These are phyloP conservation scores for Phyllosticta paracitricarpa DNA, from an alignment of 2,329 filamentous ascomycete species.

Conservation along the genomic window DNA sequence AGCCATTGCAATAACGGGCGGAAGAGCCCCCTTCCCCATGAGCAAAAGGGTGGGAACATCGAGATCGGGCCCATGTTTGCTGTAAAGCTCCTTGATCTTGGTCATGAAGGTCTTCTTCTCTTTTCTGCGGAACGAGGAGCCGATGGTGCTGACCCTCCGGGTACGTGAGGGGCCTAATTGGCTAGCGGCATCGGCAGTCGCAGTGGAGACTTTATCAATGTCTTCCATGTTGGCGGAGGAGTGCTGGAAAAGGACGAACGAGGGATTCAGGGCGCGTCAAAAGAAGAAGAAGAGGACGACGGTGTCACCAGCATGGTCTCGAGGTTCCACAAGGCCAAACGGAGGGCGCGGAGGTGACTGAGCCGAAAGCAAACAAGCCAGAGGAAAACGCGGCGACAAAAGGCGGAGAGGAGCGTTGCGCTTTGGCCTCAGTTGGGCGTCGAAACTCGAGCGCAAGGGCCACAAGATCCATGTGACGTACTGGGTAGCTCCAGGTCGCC, in stretches of 20 bases:
- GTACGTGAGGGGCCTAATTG: background rate
- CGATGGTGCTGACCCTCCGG: background rate
- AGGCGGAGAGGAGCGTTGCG: background rate
- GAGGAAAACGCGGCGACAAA: background rate
- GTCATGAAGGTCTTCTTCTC: constrained; percentile 1
- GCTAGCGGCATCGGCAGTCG: background rate
- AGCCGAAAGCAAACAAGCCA: background rate
- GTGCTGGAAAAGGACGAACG: background rate
- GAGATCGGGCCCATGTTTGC: constrained; percentile 20
- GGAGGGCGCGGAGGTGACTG: background rate
- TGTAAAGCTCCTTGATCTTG: constrained; percentile 16
- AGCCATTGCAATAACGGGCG: constrained; percentile 25
- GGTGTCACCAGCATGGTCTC: background rate
- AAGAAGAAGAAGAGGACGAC: background rate
- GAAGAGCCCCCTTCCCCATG: constrained; percentile 29
- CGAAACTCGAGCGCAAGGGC: background rate
- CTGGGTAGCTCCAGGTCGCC: background rate
- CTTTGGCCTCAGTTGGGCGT: background rate
- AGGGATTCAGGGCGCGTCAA: background rate
- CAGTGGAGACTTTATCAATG: background rate
- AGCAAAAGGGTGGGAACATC: constrained; percentile 25
- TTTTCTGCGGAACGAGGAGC: constrained; percentile 1
- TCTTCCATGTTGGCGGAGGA: background rate
- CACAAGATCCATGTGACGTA: background rate
- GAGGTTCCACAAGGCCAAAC: background rate